Conservation (phyloP, 257 asterid species). For the Ajuga chamaepitys region DNA sequence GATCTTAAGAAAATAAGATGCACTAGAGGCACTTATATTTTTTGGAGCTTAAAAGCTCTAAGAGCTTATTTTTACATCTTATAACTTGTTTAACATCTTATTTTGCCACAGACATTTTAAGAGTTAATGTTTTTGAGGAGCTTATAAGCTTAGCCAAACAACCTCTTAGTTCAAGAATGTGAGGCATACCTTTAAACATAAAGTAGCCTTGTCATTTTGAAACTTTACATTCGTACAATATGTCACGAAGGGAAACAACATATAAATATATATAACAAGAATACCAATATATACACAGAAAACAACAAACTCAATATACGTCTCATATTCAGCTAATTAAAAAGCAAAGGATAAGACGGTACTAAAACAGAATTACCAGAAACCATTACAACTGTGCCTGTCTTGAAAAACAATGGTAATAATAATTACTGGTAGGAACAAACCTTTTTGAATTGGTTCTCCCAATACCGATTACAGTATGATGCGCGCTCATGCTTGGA, state of each 20-base stretch:
- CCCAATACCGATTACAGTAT: conserved; percentile 96
- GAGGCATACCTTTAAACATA: not conserved
- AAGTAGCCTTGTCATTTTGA: not conserved
- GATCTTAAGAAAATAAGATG: too few relatives aligned
- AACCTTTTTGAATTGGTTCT: conserved; percentile 97
- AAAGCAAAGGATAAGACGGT: not conserved
- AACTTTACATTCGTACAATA: too few relatives aligned
- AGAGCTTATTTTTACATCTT: too few relatives aligned
- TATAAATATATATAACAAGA: not conserved
- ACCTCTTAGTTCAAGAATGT: not conserved
- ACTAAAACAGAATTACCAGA: too few relatives aligned
- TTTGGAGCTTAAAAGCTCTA: too few relatives aligned
- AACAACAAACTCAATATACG: too few relatives aligned
- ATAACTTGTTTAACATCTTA: too few relatives aligned
- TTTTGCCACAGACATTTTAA: too few relatives aligned
- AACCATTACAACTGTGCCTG: not conserved
- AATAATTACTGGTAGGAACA: conserved; percentile 17
- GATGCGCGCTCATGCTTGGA: conserved; percentile 97
- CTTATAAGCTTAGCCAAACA: too few relatives aligned
- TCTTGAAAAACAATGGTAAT: not conserved
- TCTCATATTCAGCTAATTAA: not conserved
- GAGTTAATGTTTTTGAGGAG: too few relatives aligned
- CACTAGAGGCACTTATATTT: too few relatives aligned
- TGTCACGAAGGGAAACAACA: too few relatives aligned
- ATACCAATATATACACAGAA: not conserved